Percentiles rank a stretch among this genome's conserved stretches.
Evolutionary conservation across 202 grass and related monocot species (phyloP).

Genomic region (Carex sylvatica): DNA sequence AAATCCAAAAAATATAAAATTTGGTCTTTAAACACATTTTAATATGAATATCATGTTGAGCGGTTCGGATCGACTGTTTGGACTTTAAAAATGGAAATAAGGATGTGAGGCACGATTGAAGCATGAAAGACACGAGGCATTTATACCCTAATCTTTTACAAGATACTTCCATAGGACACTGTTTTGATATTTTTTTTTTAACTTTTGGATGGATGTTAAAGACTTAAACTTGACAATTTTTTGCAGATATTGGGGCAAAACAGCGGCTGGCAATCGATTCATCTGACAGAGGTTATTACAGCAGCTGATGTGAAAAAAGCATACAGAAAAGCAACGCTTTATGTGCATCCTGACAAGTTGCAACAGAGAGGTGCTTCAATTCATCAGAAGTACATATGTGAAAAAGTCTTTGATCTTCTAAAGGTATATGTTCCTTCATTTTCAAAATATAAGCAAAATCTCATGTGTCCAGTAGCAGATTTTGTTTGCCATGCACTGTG

Average conservation of each 20-base stretch:
- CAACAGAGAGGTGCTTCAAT: slow-evolving; percentile 92
- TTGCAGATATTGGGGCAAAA: slow-evolving; percentile 86
- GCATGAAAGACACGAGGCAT: too few species aligned
- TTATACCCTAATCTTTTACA: not conserved
- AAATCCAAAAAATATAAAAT: too few species aligned
- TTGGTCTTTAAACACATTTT: too few species aligned
- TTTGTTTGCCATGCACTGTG: not conserved
- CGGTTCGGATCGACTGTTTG: too few species aligned
- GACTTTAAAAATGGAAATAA: too few species aligned
- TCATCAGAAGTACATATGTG: slow-evolving; percentile 93
- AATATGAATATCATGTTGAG: too few species aligned
- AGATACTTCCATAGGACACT: not conserved
- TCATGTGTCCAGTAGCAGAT: not conserved
- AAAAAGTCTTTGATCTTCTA: slow-evolving; percentile 99
- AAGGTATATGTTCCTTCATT: slow-evolving; percentile 44
- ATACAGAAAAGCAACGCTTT: slow-evolving; percentile 94
- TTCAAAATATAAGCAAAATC: not conserved
- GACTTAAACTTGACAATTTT: slow-evolving; percentile 10
- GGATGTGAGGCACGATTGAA: too few species aligned
- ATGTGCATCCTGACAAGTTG: slow-evolving; percentile 95
- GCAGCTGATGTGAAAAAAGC: slow-evolving; percentile 81
- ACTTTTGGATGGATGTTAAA: not conserved
- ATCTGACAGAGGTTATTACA: slow-evolving; percentile 85
- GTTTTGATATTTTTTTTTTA: slow-evolving; percentile 9
- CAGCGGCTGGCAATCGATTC: slow-evolving; percentile 88